Conservation (phyloP, 2,329 filamentous ascomycete genomes). For the Alternaria atra region DNA sequence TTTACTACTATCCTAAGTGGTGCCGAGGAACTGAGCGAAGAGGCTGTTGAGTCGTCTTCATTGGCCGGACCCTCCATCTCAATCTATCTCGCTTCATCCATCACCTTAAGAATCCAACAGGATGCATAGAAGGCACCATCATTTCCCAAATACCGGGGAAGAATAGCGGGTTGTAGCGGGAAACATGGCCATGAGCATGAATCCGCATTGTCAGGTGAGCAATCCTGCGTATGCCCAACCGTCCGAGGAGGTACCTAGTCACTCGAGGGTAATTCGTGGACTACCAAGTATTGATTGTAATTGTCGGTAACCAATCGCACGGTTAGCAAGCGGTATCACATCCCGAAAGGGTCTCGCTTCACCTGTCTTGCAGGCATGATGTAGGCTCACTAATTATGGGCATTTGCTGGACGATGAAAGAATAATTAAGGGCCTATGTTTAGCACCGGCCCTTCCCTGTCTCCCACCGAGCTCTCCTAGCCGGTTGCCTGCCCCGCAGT, state of each 20-base stretch:
- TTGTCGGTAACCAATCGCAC: conserved; percentile 47
- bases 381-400: conserved; percentile 44
- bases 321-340: conserved; percentile 19
- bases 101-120: conserved; percentile 17
- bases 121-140: conserved; percentile 19
- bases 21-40: conserved; percentile 8
- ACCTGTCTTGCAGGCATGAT: conserved; percentile 19
- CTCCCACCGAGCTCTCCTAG: conserved; percentile 34
- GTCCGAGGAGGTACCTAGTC: conserved; percentile 37
- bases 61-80: conserved; percentile 2
- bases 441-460: conserved; percentile 36
- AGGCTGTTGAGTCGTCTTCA: conserved; percentile 4
- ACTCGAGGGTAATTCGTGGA: conserved; percentile 46
- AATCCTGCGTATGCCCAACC: conserved; percentile 16
- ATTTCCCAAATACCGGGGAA: conserved; percentile 31
- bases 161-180: conserved; percentile 20
- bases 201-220: conserved; percentile 49
- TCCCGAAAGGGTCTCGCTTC: conserved; percentile 30
- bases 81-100: conserved; percentile 8
- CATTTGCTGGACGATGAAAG: conserved; percentile 23
- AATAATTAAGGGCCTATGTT: conserved; percentile 48
- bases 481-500: conserved; percentile 28
- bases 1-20: conserved; percentile 7
- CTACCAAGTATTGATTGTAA: conserved; percentile 47
- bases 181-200: conserved; percentile 21